Base-by-base conservation (phyloP, 1,284 basidiomycete species). In the Naganishia albida region DNA sequence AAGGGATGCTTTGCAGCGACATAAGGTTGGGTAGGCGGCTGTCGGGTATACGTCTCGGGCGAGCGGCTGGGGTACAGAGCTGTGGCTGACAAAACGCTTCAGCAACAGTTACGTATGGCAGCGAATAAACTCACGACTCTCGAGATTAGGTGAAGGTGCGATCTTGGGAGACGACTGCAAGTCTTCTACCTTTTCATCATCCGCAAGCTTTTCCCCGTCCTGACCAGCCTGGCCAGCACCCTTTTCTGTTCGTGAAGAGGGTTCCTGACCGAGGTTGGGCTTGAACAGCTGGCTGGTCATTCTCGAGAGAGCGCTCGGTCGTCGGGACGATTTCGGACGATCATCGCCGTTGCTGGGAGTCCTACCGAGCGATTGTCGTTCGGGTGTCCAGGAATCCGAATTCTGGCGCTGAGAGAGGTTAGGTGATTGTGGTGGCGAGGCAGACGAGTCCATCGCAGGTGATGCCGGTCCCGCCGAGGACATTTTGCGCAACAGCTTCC, bases 1-100 rank as follows among this genome's bases (percentile, higher is more conserved):
- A 66, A 66, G 16, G 65, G 65, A 42, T 66, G 65, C 26, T 66
- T 66, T 16, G 38, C 25, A 25, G 50, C 64, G 44, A 66, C 40
- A 25, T 23, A 50, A 15, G 65, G 52, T 43, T 65, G 23, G 2
- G 28, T n/a, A 25, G 56, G 39, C 8, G n/a, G 20, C n/a, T 54
- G 52, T 25, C 4, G 15, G 1, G 38, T 16, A 23, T 16, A 23
- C 8, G 34, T 10, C 20, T 20, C 13, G 18, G 56, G 56, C 8
- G 43, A 26, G 10, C 28, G 38, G 3, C 15, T 48, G 20, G 46
- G 3, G n/a, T 12, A 20, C n/a, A 20, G n/a, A 23, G 46, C 46
- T 12, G 46, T 48, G 25, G 20, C 12, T 13, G 3, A 18, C 15
- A 15, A 28, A 28, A 8, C 15, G 7, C 3, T 28, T 56, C 7